Evolutionary conservation across 1,284 basidiomycete genomes (phyloP), one percentile per base, ranked within the genome.

Genomic region (Ustilago vetiveriae): DNA sequence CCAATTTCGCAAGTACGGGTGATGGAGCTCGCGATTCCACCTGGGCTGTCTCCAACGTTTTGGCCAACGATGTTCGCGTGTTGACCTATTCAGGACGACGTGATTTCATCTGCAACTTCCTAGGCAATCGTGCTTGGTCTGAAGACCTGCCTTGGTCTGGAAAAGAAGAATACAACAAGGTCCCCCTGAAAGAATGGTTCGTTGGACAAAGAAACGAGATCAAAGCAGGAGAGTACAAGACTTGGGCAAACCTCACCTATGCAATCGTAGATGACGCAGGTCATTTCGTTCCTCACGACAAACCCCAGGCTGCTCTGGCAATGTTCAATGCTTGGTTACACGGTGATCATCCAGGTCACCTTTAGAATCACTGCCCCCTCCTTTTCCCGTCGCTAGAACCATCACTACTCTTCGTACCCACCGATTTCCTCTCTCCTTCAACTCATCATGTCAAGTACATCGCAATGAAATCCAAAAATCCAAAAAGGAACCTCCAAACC

Each of bases 41-140:
- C 16, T 80, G 77, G 77, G 76, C 78, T 11, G 78, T 82, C 2
- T 13, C 44, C 7, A 66, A 58, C 13, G 42, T 80, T 14, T 58
- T 82, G 16, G 51, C 56, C 7, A 42, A 64, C 10, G 53, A 63
- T 35, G 69, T 79, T 2, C 57, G 79, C 10, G 80, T 82, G 17
- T 45, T 80, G 13, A 60, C 65, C 17, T 81, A 81, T 57, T 68
- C 63, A 16, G 79, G 79, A 21, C 39, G 47, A 10, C 51, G 72
- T 11, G 78, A 80, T 41, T 79, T 78, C 40, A 80, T 80, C 51
- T 82, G 80, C 68, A 82, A 82, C 66, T 75, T 58, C 41, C 35
- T 77, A 13, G 80, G 79, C 23, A 78, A 76, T 46, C 60, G 59
- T 10, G 45, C 48, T 33, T 82, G 80, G 80, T 64, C 66, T 13